phyloP scores from a whole-genome alignment of 2,329 filamentous ascomycete genomes.

The Xylariales sp. region DNA sequence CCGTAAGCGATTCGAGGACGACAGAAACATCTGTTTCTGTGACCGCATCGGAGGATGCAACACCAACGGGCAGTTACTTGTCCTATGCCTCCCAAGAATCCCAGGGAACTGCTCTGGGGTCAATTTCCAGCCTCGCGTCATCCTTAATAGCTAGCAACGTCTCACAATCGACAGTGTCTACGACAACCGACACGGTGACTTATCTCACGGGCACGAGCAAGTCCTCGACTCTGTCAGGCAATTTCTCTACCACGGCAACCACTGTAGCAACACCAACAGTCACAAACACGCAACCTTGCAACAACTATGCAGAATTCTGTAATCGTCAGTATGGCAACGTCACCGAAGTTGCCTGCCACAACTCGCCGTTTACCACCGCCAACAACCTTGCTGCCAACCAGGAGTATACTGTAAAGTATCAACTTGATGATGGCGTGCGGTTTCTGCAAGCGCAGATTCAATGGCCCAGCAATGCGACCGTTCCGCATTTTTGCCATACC shows the following conservation, averaged over 20 bases:
- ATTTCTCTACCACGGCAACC: constrained; percentile 35
- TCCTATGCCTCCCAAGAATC: constrained; percentile 39
- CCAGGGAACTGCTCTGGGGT: constrained; percentile 21
- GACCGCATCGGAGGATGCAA: constrained; percentile 23
- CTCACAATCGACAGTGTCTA: constrained; percentile 20
- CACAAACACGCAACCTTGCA: constrained; percentile 75
- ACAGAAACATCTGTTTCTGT: constrained; percentile 27
- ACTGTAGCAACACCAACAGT: constrained; percentile 38
- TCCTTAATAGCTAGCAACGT: constrained; percentile 25
- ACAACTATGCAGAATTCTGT: constrained; percentile 75
- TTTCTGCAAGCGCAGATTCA: constrained; percentile 62
- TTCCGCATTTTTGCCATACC: constrained; percentile 77
- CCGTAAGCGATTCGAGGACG: constrained; percentile 31
- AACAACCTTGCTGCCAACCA: constrained; percentile 78
- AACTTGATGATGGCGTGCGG: constrained; percentile 73
- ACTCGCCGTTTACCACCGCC: constrained; percentile 69
- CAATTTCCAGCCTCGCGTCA: constrained; percentile 19
- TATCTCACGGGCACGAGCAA: constrained; percentile 41
- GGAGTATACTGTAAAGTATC: constrained; percentile 58
- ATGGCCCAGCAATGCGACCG: constrained; percentile 43
- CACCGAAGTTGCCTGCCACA: constrained; percentile 73
- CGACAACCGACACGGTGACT: constrained; percentile 22
- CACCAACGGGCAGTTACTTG: constrained; percentile 40
- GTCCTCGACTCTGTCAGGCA: constrained; percentile 26
- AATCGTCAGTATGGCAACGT: constrained; percentile 74